These are phyloP conservation scores for Fomitopsis betulina DNA, from an alignment of 1,284 basidiomycete genomes.

Conservation along the genomic window DNA sequence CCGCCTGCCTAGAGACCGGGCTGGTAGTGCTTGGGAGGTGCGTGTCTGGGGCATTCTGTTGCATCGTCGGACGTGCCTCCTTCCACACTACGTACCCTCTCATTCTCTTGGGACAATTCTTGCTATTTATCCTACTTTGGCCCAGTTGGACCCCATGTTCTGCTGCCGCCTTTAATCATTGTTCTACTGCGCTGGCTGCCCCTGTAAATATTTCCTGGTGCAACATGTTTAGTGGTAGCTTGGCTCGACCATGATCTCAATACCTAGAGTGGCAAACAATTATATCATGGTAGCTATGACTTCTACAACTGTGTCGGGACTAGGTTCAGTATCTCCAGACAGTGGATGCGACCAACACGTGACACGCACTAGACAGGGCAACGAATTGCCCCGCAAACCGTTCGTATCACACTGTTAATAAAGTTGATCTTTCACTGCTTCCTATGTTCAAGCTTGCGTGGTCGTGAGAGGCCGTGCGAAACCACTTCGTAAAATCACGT, in stretches of 20 bases:
- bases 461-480: too few relatives aligned
- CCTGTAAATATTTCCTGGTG: not conserved
- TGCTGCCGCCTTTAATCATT: not conserved
- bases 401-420: too few relatives aligned
- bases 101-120: not conserved
- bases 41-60: not conserved
- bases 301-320: too few relatives aligned
- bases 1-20: not conserved
- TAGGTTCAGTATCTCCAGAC: too few relatives aligned
- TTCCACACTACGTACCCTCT: not conserved
- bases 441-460: too few relatives aligned
- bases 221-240: not conserved
- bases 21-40: not conserved
- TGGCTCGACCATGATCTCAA: not conserved
- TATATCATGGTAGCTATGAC: too few relatives aligned
- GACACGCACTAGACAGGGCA: too few relatives aligned
- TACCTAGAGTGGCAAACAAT: too few relatives aligned
- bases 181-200: not conserved
- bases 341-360: too few relatives aligned
- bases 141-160: not conserved
- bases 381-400: too few relatives aligned
- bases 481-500: too few relatives aligned
- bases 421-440: too few relatives aligned
- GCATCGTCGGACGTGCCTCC: not conserved
- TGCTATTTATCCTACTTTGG: not conserved